These are phyloP conservation scores for Entophlyctis luteolus DNA, from an alignment of 192 early-diverging fungal genomes.

Conservation along the genomic window DNA sequence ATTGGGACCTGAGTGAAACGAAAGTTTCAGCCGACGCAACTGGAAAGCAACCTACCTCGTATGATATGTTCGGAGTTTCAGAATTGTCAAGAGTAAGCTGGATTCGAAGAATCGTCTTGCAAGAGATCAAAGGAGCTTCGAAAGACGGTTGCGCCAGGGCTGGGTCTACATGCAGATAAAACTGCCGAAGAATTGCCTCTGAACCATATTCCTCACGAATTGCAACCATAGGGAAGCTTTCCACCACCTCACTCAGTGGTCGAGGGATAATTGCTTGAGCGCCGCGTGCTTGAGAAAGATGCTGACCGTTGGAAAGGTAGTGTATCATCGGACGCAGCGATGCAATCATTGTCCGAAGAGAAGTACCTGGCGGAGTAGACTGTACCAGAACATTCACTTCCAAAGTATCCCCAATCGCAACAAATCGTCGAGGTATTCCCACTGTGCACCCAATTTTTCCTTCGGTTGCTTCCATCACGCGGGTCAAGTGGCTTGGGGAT, in stretches of 20 bases:
- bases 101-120: constrained; percentile 7
- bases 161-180: constrained; percentile 4
- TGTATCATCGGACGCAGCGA: constrained; percentile 2
- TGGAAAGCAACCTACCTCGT: too few species aligned
- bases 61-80: constrained; percentile 8
- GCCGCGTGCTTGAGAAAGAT: too few species aligned
- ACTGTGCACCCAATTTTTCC: constrained; percentile 11
- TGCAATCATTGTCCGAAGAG: constrained; percentile 7
- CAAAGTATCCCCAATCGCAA: constrained; percentile 12
- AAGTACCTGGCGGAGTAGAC: constrained; percentile 1
- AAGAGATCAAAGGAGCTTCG: constrained; percentile 3
- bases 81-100: constrained; percentile 10
- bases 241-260: not conserved
- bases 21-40: too few species aligned
- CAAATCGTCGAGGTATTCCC: not conserved
- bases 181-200: not conserved
- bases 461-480: not conserved
- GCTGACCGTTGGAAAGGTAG: not conserved
- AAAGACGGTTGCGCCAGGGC: not conserved
- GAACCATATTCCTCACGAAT: not conserved
- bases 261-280: not conserved
- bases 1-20: not conserved
- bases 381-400: constrained; percentile 17
- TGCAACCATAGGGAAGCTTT: not conserved
- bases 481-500: not conserved